Conservation (phyloP, 805 yeast genomes). For the Saccharomycopsis capsularis region DNA sequence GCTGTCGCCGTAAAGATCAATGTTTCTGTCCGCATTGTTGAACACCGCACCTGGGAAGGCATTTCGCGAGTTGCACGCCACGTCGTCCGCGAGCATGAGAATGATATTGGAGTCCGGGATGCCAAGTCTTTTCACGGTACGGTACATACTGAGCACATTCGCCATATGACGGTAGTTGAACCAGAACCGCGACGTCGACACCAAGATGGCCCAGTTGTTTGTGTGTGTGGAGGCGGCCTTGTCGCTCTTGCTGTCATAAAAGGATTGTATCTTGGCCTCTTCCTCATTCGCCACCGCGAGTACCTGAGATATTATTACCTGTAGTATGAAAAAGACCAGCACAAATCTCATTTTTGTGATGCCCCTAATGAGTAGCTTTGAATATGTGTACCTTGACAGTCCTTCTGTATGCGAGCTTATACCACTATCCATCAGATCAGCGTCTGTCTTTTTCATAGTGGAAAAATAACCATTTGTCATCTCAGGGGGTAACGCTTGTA, state of each 20-base stretch:
- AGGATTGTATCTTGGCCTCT: not conserved
- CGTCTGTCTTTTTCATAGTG: too few relatives aligned
- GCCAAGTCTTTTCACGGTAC: constrained; percentile 93
- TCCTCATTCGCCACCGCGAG: not conserved
- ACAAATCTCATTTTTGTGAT: not conserved
- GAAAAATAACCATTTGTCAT: too few relatives aligned
- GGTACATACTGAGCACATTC: constrained; percentile 84
- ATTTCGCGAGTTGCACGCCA: constrained; percentile 94
- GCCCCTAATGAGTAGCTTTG: too few relatives aligned
- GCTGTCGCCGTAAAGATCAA: constrained; percentile 89
- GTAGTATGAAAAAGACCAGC: not conserved
- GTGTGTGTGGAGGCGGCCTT: constrained; percentile 41
- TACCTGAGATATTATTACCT: not conserved
- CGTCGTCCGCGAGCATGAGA: constrained; percentile 92
- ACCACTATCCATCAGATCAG: too few relatives aligned
- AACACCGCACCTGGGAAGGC: constrained; percentile 94
- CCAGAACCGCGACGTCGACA: constrained; percentile 96
- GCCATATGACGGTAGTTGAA: constrained; percentile 98
- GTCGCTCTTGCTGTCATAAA: not conserved
- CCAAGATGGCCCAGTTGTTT: constrained; percentile 77
- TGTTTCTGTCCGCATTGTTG: constrained; percentile 85
- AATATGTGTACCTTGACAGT: too few relatives aligned
- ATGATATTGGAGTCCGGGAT: constrained; percentile 98
- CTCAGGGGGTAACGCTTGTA: too few relatives aligned
- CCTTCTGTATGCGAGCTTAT: too few relatives aligned